phyloP scores from a whole-genome alignment of 2,329 filamentous ascomycete genomes.

The Venturia pyrina region DNA sequence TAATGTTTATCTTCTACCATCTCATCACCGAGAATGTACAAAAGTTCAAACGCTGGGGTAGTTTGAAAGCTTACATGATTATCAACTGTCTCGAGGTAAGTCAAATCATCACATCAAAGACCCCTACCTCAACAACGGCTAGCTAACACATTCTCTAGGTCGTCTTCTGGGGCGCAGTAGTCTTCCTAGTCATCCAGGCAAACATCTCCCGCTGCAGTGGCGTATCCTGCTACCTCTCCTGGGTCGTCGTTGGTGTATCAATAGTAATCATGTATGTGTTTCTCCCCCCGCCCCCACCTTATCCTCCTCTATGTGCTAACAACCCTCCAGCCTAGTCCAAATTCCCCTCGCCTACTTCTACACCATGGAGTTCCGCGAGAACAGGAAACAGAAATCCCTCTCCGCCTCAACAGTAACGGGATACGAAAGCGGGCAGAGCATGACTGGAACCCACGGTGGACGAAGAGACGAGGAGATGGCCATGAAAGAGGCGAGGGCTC shows the following conservation, averaged over 20 bases:
- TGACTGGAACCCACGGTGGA: no score
- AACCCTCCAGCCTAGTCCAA: no score
- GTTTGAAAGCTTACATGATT: constrained; percentile 32
- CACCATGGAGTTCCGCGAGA: not conserved
- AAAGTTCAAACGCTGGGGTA: constrained; percentile 23
- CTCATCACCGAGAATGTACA: constrained; percentile 28
- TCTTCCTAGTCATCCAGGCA: constrained; percentile 21
- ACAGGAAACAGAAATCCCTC: not conserved
- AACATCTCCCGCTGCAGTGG: constrained; percentile 17
- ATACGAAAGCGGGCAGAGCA: no score
- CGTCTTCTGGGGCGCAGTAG: constrained; percentile 33
- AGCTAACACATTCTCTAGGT: constrained; percentile 14
- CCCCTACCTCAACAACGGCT: no score
- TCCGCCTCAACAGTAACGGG: no score
- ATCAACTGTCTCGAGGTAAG: constrained; percentile 29
- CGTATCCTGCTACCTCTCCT: constrained; percentile 17
- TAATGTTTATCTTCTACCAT: constrained; percentile 33
- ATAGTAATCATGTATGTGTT: constrained; percentile 2
- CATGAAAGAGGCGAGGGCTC: no score
- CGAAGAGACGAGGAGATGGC: no score
- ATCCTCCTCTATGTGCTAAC: no score
- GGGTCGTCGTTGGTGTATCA: constrained; percentile 17
- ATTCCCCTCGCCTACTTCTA: not conserved
- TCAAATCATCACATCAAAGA: not conserved
- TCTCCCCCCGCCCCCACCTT: no score